Conservation (phyloP, 805 yeast species). For the Myxozyma sirexii region DNA sequence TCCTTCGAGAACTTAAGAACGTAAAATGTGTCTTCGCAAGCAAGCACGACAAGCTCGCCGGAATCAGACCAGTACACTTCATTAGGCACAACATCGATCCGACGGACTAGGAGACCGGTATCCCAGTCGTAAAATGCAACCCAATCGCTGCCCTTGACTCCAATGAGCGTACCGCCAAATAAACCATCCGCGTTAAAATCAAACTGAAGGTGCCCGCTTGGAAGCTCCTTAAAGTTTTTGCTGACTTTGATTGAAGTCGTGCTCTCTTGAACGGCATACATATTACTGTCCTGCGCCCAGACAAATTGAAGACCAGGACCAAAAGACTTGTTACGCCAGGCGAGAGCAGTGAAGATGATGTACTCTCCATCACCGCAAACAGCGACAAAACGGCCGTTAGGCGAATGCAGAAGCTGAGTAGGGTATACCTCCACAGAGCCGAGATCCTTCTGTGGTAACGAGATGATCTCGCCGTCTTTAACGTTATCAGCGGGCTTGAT, state of each 20-base stretch:
- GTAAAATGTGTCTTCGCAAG: slow-evolving; percentile 71
- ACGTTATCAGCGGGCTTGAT: slow-evolving; percentile 53
- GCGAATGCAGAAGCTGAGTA: slow-evolving; percentile 82
- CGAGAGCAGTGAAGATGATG: slow-evolving; percentile 91
- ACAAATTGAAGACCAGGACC: slow-evolving; percentile 89
- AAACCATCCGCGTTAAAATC: slow-evolving; percentile 76
- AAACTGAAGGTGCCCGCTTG: slow-evolving; percentile 63
- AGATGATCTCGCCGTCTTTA: slow-evolving; percentile 79
- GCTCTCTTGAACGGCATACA: slow-evolving; percentile 80
- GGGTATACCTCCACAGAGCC: slow-evolving; percentile 96
- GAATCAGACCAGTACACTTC: slow-evolving; percentile 89
- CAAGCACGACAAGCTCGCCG: slow-evolving; percentile 82
- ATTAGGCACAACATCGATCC: slow-evolving; percentile 83
- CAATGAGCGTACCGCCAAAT: slow-evolving; percentile 86
- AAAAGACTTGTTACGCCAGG: slow-evolving; percentile 95
- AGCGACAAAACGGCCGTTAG: slow-evolving; percentile 95
- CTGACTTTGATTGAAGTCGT: slow-evolving; percentile 65
- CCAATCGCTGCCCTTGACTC: slow-evolving; percentile 73
- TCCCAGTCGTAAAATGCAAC: slow-evolving; percentile 95
- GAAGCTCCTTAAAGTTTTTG: slow-evolving; percentile 82
- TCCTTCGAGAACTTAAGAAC: slow-evolving; percentile 75
- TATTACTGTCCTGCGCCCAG: slow-evolving; percentile 91
- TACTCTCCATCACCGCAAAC: slow-evolving; percentile 98
- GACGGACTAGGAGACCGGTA: slow-evolving; percentile 75
- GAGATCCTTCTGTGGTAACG: slow-evolving; percentile 81